phyloP scores from a whole-genome alignment of 208 protist species.

The Acanthamoeba lenticulata region DNA sequence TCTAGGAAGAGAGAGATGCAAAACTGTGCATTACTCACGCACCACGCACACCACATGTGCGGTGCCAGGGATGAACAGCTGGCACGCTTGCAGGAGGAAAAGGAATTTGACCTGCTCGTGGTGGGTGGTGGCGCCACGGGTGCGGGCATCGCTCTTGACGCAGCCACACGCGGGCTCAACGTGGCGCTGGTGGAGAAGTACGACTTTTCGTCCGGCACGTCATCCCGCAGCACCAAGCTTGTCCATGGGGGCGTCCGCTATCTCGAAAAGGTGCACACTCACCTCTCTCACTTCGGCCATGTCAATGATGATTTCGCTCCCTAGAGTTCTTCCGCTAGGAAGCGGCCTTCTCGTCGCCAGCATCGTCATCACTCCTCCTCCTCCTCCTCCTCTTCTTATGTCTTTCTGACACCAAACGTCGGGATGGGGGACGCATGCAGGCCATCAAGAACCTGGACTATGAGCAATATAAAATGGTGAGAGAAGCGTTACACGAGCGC shows the following conservation, averaged over 20 bases:
- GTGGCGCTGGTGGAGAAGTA: conserved; percentile 94
- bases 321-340: no score
- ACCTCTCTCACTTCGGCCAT: background rate
- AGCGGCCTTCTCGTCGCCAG: background rate
- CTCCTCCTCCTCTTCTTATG: background rate
- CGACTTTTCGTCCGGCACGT: conserved; percentile 87
- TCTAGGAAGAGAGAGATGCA: background rate
- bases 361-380: no score
- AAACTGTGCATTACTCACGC: no score
- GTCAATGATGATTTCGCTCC: no score
- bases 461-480: conserved; percentile 92
- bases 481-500: conserved; percentile 93
- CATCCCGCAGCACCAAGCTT: conserved; percentile 95
- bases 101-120: conserved; percentile 91
- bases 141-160: conserved; percentile 93
- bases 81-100: background rate
- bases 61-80: background rate
- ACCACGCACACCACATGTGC: no score
- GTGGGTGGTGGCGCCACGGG: conserved; percentile 96
- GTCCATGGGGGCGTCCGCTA: conserved; percentile 92
- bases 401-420: no score
- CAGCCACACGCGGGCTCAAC: conserved; percentile 91
- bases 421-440: conserved; percentile 88
- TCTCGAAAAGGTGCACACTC: background rate
- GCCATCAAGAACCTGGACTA: conserved; percentile 86